Conservation (phyloP, 192 early-diverging fungal genomes). For the Geranomyces variabilis region DNA sequence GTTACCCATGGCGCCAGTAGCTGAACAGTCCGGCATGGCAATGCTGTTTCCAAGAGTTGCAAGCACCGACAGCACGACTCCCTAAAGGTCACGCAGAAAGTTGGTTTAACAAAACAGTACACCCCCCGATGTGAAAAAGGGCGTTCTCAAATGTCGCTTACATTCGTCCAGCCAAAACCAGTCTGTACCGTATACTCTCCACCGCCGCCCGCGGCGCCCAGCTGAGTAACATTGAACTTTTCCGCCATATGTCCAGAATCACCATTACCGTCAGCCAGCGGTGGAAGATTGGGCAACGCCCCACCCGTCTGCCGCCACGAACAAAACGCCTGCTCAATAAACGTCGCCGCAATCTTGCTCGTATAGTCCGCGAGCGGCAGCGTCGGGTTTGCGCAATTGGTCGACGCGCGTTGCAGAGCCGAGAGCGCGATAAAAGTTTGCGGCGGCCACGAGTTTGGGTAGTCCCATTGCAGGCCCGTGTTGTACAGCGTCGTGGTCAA, state of each 20-base stretch:
- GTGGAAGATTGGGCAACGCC: slow-evolving; percentile 50
- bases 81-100: too few relatives aligned
- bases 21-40: too few relatives aligned
- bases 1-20: too few relatives aligned
- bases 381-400: neutral
- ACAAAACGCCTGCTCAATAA: slow-evolving; percentile 63
- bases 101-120: too few relatives aligned
- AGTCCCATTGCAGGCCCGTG: slow-evolving; percentile 76
- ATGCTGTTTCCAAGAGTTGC: too few relatives aligned
- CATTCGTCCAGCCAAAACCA: slow-evolving; percentile 83
- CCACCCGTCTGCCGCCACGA: slow-evolving; percentile 74
- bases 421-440: slow-evolving; percentile 16
- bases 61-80: too few relatives aligned
- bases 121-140: too few relatives aligned
- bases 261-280: slow-evolving; percentile 31
- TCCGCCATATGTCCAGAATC: slow-evolving; percentile 77
- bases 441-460: slow-evolving; percentile 59
- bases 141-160: too few relatives aligned
- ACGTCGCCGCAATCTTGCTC: slow-evolving; percentile 24
- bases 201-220: slow-evolving; percentile 58
- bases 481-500: slow-evolving; percentile 59
- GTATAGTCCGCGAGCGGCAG: neutral
- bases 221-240: slow-evolving; percentile 63
- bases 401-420: slow-evolving; percentile 8
- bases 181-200: slow-evolving; percentile 73